A percentile compares a stretch with the other conserved stretches of the same genome.
phyloP scores from a whole-genome alignment of 2,329 filamentous ascomycete species.

The Pochonia chlamydosporia region DNA sequence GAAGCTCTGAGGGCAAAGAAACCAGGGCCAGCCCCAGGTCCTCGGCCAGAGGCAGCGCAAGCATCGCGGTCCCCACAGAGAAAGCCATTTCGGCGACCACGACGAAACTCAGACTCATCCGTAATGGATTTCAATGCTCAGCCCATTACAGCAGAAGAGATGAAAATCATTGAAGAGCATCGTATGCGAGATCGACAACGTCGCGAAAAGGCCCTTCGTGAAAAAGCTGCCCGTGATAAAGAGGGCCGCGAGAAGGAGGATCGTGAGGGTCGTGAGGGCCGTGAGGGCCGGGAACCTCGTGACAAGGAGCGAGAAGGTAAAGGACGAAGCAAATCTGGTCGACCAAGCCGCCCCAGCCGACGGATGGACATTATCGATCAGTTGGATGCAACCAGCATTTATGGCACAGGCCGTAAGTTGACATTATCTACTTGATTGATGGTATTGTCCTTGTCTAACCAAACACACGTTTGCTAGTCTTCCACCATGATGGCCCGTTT shows the following conservation, averaged over 20 bases:
- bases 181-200: constrained; percentile 17
- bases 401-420: constrained; percentile 78
- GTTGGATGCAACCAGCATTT: constrained; percentile 92
- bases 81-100: constrained; percentile 39
- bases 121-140: constrained; percentile 53
- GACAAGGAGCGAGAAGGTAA: constrained; percentile 35
- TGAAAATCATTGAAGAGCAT: constrained; percentile 30
- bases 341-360: constrained; percentile 38
- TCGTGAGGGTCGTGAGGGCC: constrained; percentile 17
- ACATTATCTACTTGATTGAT: not conserved
- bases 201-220: constrained; percentile 15
- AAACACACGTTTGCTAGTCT: constrained; percentile 53
- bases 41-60: constrained; percentile 24
- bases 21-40: constrained; percentile 23
- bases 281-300: constrained; percentile 25
- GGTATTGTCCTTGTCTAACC: not conserved
- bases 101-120: constrained; percentile 78
- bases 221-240: constrained; percentile 5
- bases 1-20: constrained; percentile 51
- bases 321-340: constrained; percentile 44
- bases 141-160: constrained; percentile 51
- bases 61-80: constrained; percentile 33
- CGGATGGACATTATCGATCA: constrained; percentile 90
- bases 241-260: constrained; percentile 8
- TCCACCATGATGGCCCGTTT: constrained; percentile 96